Base-by-base conservation (phyloP, 2,329 filamentous ascomycete genomes). In the Aspergillaceae sp. region DNA sequence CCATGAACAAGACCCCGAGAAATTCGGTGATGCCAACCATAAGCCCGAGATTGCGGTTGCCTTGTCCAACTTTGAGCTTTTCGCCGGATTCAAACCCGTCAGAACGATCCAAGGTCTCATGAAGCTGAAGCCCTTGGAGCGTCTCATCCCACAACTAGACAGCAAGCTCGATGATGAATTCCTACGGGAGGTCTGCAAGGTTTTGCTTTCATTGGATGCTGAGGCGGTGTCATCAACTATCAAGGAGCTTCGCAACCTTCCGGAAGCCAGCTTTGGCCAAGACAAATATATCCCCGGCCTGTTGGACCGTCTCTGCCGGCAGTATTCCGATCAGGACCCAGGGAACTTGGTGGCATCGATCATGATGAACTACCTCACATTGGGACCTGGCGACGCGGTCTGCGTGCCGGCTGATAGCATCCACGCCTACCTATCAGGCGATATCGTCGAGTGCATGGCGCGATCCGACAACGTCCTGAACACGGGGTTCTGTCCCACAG, bases 361-460 rank as follows among this genome's bases (percentile, higher is more conserved):
- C 33, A 80, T 80, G 40, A 88, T 87, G 84, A 90, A 90, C 65
- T 89, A 78, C 57, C 60, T 89, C 43, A 71, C 76, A 1, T 74
- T 89, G 6, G 66, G 78, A 19, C 74, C 82, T 0, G 84, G 84
- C 10, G 78, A 87, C 43, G 76, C 79, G 6, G 74, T 88, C 43
- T 86, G 78, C 60, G 83, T 88, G 10, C 84, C 83, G 0, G 82
- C 83, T 0, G 83, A 87, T 52, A 83, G 82, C 4, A 84, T 87
- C 45, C 83, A 88, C 58, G 84, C 84, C 0, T 88, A 87, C 58
- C 70, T 88, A 0, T 75, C 76, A 3, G 85, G 85, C 3, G 80
- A 87, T 59, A 86, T 88, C 43, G 79, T 88, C 55, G 84, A 88
- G 63, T 87, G 84, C 65, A 88, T 88, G 84, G 84, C 84, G 1